These are phyloP conservation scores for Ceratopteris richardii DNA, from an alignment of 75 land plant genomes.

Conservation along the genomic window DNA sequence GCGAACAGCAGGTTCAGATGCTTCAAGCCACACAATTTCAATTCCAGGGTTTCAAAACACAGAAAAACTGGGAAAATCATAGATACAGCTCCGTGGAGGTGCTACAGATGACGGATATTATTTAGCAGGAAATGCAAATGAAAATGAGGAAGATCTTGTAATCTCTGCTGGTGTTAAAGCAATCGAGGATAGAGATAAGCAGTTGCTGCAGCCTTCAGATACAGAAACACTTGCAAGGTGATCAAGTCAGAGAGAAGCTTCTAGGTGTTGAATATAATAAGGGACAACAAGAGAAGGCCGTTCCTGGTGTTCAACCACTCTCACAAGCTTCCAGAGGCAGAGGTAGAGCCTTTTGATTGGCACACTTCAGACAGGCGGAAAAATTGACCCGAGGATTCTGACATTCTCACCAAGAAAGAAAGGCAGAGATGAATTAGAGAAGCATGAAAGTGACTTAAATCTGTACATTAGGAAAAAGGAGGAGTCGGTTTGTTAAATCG, in stretches of 20 bases:
- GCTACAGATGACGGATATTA: constrained; percentile 3
- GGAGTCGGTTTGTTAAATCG: too few relatives aligned
- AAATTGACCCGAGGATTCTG: too few relatives aligned
- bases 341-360: too few relatives aligned
- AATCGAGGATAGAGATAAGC: constrained; percentile 9
- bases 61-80: neutral
- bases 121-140: constrained; percentile 57
- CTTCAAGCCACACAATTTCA: neutral
- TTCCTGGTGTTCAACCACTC: constrained; percentile 13
- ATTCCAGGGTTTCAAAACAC: neutral
- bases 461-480: too few relatives aligned
- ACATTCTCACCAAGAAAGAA: too few relatives aligned
- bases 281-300: constrained; percentile 34
- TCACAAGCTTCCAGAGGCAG: neutral
- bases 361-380: too few relatives aligned
- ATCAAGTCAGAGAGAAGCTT: constrained; percentile 12
- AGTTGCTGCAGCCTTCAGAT: constrained; percentile 14
- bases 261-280: constrained; percentile 44
- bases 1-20: too few relatives aligned
- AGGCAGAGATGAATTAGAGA: too few relatives aligned
- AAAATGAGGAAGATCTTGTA: constrained; percentile 70
- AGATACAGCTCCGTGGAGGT: neutral
- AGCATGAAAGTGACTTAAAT: too few relatives aligned
- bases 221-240: constrained; percentile 9
- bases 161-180: constrained; percentile 18